These are phyloP conservation scores for Eurotiales sp. DNA, from an alignment of 2,329 filamentous ascomycete genomes.

Conservation along the genomic window DNA sequence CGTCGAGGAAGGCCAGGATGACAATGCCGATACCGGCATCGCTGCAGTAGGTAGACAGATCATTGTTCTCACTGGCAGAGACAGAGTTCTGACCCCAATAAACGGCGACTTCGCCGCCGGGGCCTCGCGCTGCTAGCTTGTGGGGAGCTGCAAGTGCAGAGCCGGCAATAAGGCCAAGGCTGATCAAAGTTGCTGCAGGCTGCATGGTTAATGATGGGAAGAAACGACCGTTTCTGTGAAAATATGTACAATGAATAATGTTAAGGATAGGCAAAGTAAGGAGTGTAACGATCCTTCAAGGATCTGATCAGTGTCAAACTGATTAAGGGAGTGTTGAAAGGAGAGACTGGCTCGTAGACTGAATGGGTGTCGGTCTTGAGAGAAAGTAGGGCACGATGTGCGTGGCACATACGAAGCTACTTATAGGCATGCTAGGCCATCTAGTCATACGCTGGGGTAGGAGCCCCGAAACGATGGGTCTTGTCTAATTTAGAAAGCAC, in stretches of 20 bases:
- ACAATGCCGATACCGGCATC: slow-evolving; percentile 42
- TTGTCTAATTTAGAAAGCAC: neutral
- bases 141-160: slow-evolving; percentile 12
- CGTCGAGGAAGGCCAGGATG: slow-evolving; percentile 43
- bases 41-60: slow-evolving; percentile 32
- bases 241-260: slow-evolving; percentile 14
- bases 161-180: slow-evolving; percentile 7
- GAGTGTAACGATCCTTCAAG: slow-evolving; percentile 15
- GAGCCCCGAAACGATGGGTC: neutral
- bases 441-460: neutral
- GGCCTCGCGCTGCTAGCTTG: slow-evolving; percentile 9
- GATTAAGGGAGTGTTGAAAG: slow-evolving; percentile 3
- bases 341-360: slow-evolving; percentile 5
- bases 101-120: slow-evolving; percentile 11
- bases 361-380: slow-evolving; percentile 1
- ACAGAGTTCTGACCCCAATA: slow-evolving; percentile 14
- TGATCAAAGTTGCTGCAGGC: slow-evolving; percentile 1
- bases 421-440: slow-evolving; percentile 1
- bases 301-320: slow-evolving; percentile 15
- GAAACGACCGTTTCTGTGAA: neutral
- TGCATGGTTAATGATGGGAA: slow-evolving; percentile 8
- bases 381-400: too few relatives aligned
- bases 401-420: slow-evolving; percentile 1
- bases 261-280: slow-evolving; percentile 5
- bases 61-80: slow-evolving; percentile 13